Evolutionary conservation across 2,329 filamentous ascomycete genomes (phyloP), one percentile per base, ranked within the genome.

Genomic region (Phaeosphaeria sp.): DNA sequence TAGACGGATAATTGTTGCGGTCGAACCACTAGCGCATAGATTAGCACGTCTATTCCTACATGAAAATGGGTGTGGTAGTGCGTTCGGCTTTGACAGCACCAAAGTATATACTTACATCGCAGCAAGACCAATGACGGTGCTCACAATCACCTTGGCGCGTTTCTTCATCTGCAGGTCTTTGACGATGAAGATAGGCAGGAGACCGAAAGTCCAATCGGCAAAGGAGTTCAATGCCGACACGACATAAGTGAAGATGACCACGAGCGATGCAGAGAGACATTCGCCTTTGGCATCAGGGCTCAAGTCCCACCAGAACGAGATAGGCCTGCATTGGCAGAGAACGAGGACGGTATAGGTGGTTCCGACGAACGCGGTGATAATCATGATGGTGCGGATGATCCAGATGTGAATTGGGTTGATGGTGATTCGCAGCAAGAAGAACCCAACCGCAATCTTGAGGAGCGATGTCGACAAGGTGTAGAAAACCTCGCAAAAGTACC

Each of bases 101-200:
- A 15, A 46, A 20, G 39, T 22, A 21, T 20, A n/a, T 46, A 65
- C 68, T 64, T 64, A 73, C 70, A 74, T 66, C 20, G 72, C 70
- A 15, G 71, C 72, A 73, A 88, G 79, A 13, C 78, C 79, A 60
- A 88, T 76, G 50, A 88, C 78, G 2, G 77, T 76, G 17, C 82
- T 80, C 25, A 88, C 74, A 1, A 84, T 81, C 11, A 81, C 47
- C 66, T 87, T 88, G 15, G 80, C 82, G 56, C 78, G 78, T 21
- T 62, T 69, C 64, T 81, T 81, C 81, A 88, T 86, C 58, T 87
- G 82, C 51, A 87, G 69, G 30, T 82, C 80, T 73, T 79, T 82
- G 9, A 88, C 79, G 3, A 89, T 73, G 51, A 82, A 80, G 10
- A 83, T 78, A 11, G 71, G 71, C 10, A 73, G 58, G n/a, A 71